Conservation (phyloP, 352 stramenopile genomes). For the Phytophthora fragariaefolia region DNA sequence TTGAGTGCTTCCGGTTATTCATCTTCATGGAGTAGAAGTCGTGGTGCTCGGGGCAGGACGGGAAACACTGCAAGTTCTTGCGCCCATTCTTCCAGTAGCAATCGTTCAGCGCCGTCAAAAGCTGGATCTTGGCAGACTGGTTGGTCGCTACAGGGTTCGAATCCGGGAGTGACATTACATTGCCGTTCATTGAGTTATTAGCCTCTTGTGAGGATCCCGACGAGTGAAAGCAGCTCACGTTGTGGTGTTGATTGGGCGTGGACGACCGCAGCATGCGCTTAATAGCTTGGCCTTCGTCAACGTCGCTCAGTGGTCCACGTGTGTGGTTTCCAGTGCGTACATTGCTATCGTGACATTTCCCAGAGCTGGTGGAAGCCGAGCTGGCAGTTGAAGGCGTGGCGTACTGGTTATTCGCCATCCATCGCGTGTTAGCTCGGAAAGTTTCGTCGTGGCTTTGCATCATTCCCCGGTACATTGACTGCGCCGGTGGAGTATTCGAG, state of each 20-base stretch:
- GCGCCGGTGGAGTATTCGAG: slow-evolving; percentile 8
- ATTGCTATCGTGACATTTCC: not conserved
- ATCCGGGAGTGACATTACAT: slow-evolving; percentile 9
- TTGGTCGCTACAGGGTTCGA: slow-evolving; percentile 7
- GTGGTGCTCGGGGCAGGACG: slow-evolving; percentile 83
- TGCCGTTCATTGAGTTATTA: slow-evolving; percentile 7
- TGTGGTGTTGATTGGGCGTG: slow-evolving; percentile 17
- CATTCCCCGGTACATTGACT: slow-evolving; percentile 27
- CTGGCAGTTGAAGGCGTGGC: slow-evolving; percentile 14
- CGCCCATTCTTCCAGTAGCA: slow-evolving; percentile 92
- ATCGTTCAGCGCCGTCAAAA: slow-evolving; percentile 67
- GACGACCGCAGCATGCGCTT: slow-evolving; percentile 33
- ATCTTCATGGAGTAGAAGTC: slow-evolving; percentile 93
- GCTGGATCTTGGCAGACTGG: slow-evolving; percentile 42
- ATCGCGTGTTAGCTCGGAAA: slow-evolving; percentile 10
- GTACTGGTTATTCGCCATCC: slow-evolving; percentile 28
- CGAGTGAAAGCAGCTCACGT: not conserved
- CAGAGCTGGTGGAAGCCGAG: slow-evolving; percentile 8
- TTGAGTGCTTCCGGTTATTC: slow-evolving; percentile 89
- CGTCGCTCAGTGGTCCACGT: slow-evolving; percentile 2
- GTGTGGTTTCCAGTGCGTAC: slow-evolving; percentile 10
- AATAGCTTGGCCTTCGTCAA: slow-evolving; percentile 14
- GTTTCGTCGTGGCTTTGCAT: slow-evolving; percentile 25
- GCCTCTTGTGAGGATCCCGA: slow-evolving; percentile 1
- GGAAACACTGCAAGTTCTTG: slow-evolving; percentile 92